Evolutionary conservation across 83 land plant species (phyloP).

Genomic region (Isoetes engelmannii): DNA sequence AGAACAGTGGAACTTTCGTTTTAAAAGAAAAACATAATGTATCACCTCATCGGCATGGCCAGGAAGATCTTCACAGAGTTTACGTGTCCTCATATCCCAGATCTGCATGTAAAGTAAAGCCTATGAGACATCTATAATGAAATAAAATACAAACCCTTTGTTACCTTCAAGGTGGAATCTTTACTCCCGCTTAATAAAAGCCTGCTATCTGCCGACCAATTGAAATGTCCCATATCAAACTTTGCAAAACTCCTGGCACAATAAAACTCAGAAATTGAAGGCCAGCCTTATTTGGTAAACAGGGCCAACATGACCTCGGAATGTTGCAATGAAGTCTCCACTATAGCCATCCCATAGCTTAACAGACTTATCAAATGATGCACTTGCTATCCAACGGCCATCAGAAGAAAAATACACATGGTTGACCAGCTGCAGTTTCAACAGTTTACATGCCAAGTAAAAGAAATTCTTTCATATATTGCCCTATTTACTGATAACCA

Average conservation of each 20-base stretch:
- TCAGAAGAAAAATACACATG: constrained; percentile 99
- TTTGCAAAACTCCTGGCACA: neutral
- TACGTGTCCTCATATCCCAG: constrained; percentile 80
- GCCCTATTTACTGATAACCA: neutral
- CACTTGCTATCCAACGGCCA: constrained; percentile 98
- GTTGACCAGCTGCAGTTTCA: constrained; percentile 68
- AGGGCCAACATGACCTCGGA: constrained; percentile 97
- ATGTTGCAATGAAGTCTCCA: constrained; percentile 80
- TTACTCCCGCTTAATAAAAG: constrained; percentile 95
- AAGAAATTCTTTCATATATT: neutral
- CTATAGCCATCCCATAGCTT: constrained; percentile 95
- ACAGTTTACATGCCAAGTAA: constrained; percentile 5
- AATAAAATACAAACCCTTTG: neutral
- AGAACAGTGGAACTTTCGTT: too few species aligned
- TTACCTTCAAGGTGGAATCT: constrained; percentile 92
- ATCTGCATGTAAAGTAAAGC: constrained; percentile 32
- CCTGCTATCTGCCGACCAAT: constrained; percentile 99
- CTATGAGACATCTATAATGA: neutral
- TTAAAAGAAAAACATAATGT: neutral
- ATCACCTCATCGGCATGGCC: constrained; percentile 99
- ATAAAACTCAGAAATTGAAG: neutral
- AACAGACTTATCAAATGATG: constrained; percentile 95
- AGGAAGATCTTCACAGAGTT: constrained; percentile 88
- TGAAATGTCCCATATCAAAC: constrained; percentile 24
- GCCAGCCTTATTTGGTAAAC: constrained; percentile 84